A percentile compares a stretch with the other conserved stretches of the same genome.
These are phyloP conservation scores for Tieghemostelium lacteum DNA, from an alignment of 78 protist species.

Conservation along the genomic window DNA sequence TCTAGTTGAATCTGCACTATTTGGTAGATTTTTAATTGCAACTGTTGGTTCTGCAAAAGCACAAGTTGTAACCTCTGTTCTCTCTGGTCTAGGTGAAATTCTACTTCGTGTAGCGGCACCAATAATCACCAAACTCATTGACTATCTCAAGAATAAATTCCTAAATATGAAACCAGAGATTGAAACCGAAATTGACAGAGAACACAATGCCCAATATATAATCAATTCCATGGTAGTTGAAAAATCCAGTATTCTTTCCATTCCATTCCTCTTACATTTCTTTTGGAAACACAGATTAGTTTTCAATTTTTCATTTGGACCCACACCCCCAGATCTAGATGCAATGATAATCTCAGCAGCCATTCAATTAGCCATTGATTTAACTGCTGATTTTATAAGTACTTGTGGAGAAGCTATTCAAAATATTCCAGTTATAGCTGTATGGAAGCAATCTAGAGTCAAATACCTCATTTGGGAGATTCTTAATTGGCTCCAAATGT, in stretches of 20 bases:
- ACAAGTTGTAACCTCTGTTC: not conserved
- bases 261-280: not conserved
- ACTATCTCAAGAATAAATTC: no score
- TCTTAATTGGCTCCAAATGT: no score
- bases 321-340: not conserved
- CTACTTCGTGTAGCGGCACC: not conserved
- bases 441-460: no score
- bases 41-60: not conserved
- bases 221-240: not conserved
- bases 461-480: no score
- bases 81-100: not conserved
- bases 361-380: not conserved
- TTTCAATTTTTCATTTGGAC: not conserved
- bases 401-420: no score
- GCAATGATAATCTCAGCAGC: not conserved
- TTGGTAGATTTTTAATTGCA: not conserved
- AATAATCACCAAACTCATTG: not conserved
- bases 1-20: not conserved
- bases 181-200: not conserved
- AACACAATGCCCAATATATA: not conserved
- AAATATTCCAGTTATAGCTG: no score
- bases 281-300: not conserved
- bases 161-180: not conserved
- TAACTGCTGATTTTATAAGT: not conserved
- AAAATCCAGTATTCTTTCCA: not conserved